A percentile compares a stretch with the other conserved stretches of the same genome.
Conservation (phyloP, 2,329 filamentous ascomycete genomes). For the Blastomyces gilchristii region DNA sequence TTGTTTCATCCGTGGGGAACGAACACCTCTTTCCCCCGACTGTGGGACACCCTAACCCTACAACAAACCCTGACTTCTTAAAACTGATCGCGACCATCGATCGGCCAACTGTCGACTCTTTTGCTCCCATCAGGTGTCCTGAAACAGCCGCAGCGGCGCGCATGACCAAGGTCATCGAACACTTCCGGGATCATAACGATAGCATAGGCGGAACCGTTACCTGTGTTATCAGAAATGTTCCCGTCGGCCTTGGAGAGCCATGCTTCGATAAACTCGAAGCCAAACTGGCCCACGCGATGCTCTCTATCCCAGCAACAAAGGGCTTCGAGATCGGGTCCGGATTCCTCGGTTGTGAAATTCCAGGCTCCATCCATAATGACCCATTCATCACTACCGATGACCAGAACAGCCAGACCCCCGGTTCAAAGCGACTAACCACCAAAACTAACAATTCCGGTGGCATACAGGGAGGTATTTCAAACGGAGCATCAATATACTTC, state of each 20-base stretch:
- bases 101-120: conserved; percentile 63
- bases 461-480: conserved; percentile 90
- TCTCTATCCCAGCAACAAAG: conserved; percentile 89
- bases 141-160: conserved; percentile 51
- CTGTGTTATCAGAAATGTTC: conserved; percentile 80
- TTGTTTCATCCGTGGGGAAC: conserved; percentile 73
- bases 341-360: conserved; percentile 75
- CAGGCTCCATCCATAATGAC: conserved; percentile 87
- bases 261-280: conserved; percentile 95
- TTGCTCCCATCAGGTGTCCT: conserved; percentile 81
- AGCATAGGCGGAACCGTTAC: conserved; percentile 92
- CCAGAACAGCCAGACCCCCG: conserved; percentile 10
- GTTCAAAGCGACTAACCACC: conserved; percentile 54
- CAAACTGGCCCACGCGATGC: conserved; percentile 81
- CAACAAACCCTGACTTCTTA: conserved; percentile 70
- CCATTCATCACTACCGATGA: conserved; percentile 52
- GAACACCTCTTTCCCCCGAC: conserved; percentile 68
- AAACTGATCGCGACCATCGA: conserved; percentile 61
- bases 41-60: conserved; percentile 54
- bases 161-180: conserved; percentile 72
- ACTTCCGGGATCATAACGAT: conserved; percentile 68
- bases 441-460: conserved; percentile 93
- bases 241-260: conserved; percentile 80
- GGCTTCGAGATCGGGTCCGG: conserved; percentile 93
- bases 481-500: conserved; percentile 91